Base-by-base conservation (phyloP, 192 early-diverging fungal genomes). In the Podochytrium sp. region DNA sequence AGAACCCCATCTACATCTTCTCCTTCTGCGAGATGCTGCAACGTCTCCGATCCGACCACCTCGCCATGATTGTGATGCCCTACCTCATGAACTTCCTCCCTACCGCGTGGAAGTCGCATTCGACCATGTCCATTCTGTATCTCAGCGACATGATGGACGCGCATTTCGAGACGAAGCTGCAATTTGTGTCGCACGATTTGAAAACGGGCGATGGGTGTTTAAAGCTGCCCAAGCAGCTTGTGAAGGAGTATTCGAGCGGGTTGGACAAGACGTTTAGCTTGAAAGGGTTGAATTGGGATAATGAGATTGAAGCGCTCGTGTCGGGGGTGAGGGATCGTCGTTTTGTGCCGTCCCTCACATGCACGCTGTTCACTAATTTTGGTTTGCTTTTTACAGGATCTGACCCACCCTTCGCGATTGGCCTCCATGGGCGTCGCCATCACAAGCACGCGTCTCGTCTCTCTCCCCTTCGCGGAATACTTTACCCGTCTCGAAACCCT, bases 51-150 rank as follows among this genome's bases (percentile, higher is more conserved):
- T 91, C 93, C 89, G 69, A 79, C 35, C 88, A 93, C 60, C 93
- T 87, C 73, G 87, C 87, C 25, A 89, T 91, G 70, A 86, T 95
- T 49, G 78, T 93, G 62, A 77, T 94, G 27, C 92, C 93, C 16
- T 83, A 91, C 63, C 78, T 94, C 47, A 78, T 92, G 33, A 73
- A 63, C 78, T 71, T 70, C 49, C 65, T 70, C 35, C 10, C 49
- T 39, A 33, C 37, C 66, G 32, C 51, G 23, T 73, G 60, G 68
- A 18, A 30, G 27, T 12, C 55, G 52, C 5, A 71, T n/a, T 23
- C 27, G 40, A 27, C 23, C 1, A 42, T 34, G 67, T n/a, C 60
- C 1, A 49, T 56, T 16, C 43, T 55, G 12, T 56, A 38, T 62
- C 47, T 71, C n/a, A 14, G 47, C 6, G 32, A 35, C n/a, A 16